Evolutionary conservation across 441 rosid species (phyloP), one percentile per base, ranked within the genome.

Genomic region (Gossypium gossypioides): DNA sequence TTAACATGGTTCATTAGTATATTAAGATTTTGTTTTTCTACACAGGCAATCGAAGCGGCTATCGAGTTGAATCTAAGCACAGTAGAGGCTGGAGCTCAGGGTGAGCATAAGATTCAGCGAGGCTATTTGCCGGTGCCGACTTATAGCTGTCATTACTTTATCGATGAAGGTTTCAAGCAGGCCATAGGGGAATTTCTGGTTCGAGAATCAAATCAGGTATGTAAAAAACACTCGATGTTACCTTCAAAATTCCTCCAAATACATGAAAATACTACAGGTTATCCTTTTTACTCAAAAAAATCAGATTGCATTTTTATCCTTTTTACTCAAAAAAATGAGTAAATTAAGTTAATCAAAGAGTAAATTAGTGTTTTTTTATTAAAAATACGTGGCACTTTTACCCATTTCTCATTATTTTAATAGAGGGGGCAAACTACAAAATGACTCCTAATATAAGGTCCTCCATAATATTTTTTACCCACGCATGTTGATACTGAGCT

Each of bases 71-170:
- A 65, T 12, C 34, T 65, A 42, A 65, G 34, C 52, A 65, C 96
- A 1, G 99, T 94, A 21, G 99, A 94, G 81, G 99, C 99, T 3
- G 97, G 99, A 78, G 99, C 99, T 66, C 99, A 94, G 75, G 99
- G 99, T 6, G 99, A 94, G 81, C 99, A 94, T 73, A 94, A 94
- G 83, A 89, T 94, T 70, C 97, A 90, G 75, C 89, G 99, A 0
- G 99, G 99, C 52, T 91, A 90, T 82, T 76, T 91, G 51, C 99
- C 99, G 0, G 97, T 91, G 52, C 82, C 81, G 73, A 94, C 99
- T 40, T 91, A 89, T 72, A 94, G 99, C 81, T 87, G 91, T 76
- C 97, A 94, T 82, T 91, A 91, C 82, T 87, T 94, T n/a, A 40
- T 75, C 2, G 89, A 94, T 62, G 87, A 88, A 80, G 85, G 80